phyloP scores from a whole-genome alignment of 2,329 filamentous ascomycete genomes.

The Aspergillus fumigatiaffinis region DNA sequence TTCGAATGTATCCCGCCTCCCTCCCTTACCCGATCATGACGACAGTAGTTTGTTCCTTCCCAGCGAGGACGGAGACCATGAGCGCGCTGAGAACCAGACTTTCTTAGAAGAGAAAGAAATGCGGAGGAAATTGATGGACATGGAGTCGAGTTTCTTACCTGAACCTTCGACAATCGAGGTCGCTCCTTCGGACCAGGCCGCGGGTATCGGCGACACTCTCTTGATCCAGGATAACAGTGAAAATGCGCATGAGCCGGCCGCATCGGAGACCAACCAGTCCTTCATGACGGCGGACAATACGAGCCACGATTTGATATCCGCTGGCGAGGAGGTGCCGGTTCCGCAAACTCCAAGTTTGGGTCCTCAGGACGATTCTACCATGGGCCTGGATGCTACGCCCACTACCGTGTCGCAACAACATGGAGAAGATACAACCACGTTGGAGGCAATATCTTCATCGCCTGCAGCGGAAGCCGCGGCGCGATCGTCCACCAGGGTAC shows the following conservation, averaged over 20 bases:
- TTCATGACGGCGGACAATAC: conserved; percentile 23
- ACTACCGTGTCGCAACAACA: conserved; percentile 16
- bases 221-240: conserved; percentile 35
- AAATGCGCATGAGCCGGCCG: conserved; percentile 12
- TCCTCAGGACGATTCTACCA: conserved; percentile 12
- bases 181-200: conserved; percentile 20
- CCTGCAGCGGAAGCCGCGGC: conserved; percentile 43
- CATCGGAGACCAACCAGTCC: conserved; percentile 20
- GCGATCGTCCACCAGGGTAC: conserved; percentile 37
- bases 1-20: conserved; percentile 21
- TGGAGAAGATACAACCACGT: conserved; percentile 32
- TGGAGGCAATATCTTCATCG: conserved; percentile 43
- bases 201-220: conserved; percentile 43
- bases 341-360: conserved; percentile 16
- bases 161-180: conserved; percentile 47
- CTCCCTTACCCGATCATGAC: conserved; percentile 32
- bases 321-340: conserved; percentile 15
- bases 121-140: conserved; percentile 56
- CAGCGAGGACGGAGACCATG: conserved; percentile 30
- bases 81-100: conserved; percentile 37
- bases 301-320: conserved; percentile 14
- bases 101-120: conserved; percentile 56
- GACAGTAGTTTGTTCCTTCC: conserved; percentile 31
- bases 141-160: conserved; percentile 61
- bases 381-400: conserved; percentile 18